phyloP scores from a whole-genome alignment of 1,284 basidiomycete species.

The Ceratobasidium sp. region DNA sequence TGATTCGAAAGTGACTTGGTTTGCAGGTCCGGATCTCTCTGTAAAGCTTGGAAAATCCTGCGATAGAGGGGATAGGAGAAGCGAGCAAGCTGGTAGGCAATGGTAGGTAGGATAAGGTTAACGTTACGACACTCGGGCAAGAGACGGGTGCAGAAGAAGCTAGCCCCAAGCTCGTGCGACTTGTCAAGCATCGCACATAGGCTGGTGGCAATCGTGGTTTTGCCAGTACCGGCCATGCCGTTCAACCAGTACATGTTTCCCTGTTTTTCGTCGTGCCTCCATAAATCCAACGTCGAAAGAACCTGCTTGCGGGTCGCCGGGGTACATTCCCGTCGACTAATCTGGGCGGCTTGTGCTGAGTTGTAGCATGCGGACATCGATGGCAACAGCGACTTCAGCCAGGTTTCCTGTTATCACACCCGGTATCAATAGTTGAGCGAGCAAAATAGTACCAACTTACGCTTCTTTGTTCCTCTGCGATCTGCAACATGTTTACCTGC shows the following conservation, averaged over 20 bases:
- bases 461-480: too few relatives aligned
- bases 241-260: slow-evolving; percentile 1
- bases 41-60: background rate
- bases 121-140: slow-evolving; percentile 11
- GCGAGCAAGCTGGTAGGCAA: slow-evolving; percentile 32
- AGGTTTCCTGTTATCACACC: background rate
- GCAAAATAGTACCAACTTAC: too few relatives aligned
- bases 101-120: slow-evolving; percentile 26
- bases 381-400: background rate
- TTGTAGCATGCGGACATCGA: background rate
- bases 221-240: slow-evolving; percentile 5
- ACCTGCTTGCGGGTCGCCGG: background rate
- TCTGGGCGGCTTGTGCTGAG: background rate
- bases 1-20: slow-evolving; percentile 1
- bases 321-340: slow-evolving; percentile 2
- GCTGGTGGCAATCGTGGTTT: slow-evolving; percentile 9
- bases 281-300: background rate
- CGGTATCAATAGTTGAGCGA: too few relatives aligned
- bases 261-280: background rate
- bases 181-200: background rate
- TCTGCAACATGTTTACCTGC: too few relatives aligned
- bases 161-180: slow-evolving; percentile 44
- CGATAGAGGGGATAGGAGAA: slow-evolving; percentile 7
- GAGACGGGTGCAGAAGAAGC: slow-evolving; percentile 46
- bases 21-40: background rate